Percentiles rank a stretch among this genome's conserved stretches.
phyloP scores from a whole-genome alignment of 192 early-diverging fungal species.

The Umbelopsis sp. region DNA sequence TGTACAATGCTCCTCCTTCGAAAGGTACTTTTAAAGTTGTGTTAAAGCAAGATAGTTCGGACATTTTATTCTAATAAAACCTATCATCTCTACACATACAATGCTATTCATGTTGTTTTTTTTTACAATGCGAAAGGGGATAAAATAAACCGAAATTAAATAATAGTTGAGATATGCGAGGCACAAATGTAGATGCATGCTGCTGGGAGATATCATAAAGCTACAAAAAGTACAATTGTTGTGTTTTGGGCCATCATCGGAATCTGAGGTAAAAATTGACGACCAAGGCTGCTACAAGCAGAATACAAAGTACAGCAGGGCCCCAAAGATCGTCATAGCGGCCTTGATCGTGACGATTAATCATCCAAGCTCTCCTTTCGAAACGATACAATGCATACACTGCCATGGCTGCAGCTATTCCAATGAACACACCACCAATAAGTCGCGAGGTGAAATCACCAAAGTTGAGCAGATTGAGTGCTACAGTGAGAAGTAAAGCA shows the following conservation, averaged over 20 bases:
- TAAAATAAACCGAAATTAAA: too few relatives aligned
- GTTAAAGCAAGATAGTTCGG: too few relatives aligned
- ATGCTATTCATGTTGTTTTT: too few relatives aligned
- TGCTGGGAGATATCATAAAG: too few relatives aligned
- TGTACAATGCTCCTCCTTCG: too few relatives aligned
- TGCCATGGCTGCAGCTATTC: conserved; percentile 29
- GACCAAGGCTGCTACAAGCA: conserved; percentile 62
- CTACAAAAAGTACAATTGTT: too few relatives aligned
- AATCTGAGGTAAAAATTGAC: conserved; percentile 36
- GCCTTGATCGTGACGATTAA: conserved; percentile 44
- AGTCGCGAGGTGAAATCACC: conserved; percentile 38
- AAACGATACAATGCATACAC: conserved; percentile 40
- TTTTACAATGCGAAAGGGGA: too few relatives aligned
- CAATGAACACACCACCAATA: conserved; percentile 34
- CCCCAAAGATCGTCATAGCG: conserved; percentile 59
- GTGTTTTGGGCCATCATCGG: background rate
- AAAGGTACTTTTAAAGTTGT: too few relatives aligned
- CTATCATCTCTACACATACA: too few relatives aligned
- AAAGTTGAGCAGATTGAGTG: conserved; percentile 70
- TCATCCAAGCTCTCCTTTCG: conserved; percentile 42
- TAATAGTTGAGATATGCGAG: too few relatives aligned
- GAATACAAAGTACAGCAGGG: conserved; percentile 35
- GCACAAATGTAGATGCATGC: too few relatives aligned
- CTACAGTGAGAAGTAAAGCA: conserved; percentile 64
- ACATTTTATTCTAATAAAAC: too few relatives aligned